These are phyloP conservation scores for Lycium barbarum DNA, from an alignment of 257 asterid genomes.

Conservation along the genomic window DNA sequence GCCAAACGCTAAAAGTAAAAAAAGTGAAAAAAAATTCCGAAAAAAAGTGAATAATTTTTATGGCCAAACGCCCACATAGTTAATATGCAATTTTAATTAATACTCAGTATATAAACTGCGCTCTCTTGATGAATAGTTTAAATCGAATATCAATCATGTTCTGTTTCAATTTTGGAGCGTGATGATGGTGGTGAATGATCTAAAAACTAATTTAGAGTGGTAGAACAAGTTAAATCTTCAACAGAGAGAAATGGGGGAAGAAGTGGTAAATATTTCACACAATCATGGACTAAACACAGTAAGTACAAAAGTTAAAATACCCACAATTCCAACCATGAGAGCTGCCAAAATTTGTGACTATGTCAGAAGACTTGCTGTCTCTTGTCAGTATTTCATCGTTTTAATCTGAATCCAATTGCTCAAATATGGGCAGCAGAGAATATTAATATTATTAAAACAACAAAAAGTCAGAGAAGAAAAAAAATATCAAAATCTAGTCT, in stretches of 20 bases:
- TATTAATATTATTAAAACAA: neutral
- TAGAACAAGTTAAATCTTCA: neutral
- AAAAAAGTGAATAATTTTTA: too few relatives aligned
- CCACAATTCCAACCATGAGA: neutral
- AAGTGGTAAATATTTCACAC: neutral
- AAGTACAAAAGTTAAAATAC: neutral
- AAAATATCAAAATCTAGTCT: neutral
- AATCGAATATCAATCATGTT: too few relatives aligned
- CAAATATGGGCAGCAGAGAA: neutral
- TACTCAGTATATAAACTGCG: too few relatives aligned
- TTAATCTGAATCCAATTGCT: conserved; percentile 18
- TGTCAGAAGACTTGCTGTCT: conserved; percentile 21
- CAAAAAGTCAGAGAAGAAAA: neutral
- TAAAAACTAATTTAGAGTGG: too few relatives aligned
- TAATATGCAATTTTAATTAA: too few relatives aligned
- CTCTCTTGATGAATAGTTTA: too few relatives aligned
- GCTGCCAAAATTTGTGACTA: conserved; percentile 25
- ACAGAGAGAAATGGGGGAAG: neutral
- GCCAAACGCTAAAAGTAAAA: too few relatives aligned
- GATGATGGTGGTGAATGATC: too few relatives aligned
- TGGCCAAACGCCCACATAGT: too few relatives aligned
- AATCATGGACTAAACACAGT: neutral
- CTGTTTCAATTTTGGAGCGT: too few relatives aligned
- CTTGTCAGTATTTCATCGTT: neutral
- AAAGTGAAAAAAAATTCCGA: too few relatives aligned